These are phyloP conservation scores for Lentinula lateritia DNA, from an alignment of 768 basidiomycete species.

Conservation along the genomic window DNA sequence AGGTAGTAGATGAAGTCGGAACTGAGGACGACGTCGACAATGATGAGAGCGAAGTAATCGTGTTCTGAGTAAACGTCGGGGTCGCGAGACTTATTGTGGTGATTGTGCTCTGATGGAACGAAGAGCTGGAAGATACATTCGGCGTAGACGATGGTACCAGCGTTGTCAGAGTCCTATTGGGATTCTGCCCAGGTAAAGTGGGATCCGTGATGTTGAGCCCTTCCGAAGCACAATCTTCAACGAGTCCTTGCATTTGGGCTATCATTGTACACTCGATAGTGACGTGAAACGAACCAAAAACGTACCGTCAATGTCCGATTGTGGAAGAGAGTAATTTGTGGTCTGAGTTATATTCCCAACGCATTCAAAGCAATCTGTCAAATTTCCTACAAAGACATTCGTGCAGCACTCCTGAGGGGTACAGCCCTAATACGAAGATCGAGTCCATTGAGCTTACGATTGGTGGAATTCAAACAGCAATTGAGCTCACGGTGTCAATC, in stretches of 20 bases:
- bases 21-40: not conserved
- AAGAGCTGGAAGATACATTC: not conserved
- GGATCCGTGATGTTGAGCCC: conserved; percentile 3
- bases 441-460: not conserved
- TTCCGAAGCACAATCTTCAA: not conserved
- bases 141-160: not conserved
- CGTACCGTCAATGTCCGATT: not conserved
- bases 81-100: not conserved
- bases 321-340: not conserved
- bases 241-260: not conserved
- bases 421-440: not conserved
- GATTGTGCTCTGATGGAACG: not conserved
- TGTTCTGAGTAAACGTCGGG: not conserved
- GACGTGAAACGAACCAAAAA: not conserved
- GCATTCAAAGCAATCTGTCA: not conserved
- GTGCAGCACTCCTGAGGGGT: not conserved
- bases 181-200: conserved; percentile 5
- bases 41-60: not conserved
- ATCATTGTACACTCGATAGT: not conserved
- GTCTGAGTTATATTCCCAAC: not conserved
- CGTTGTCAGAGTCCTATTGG: not conserved
- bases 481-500: not conserved
- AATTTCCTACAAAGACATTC: not conserved
- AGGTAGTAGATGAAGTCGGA: not conserved
- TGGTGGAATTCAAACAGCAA: not conserved